Percentiles rank a stretch among this genome's conserved stretches.
Conservation (phyloP, 495 filamentous ascomycete genomes). For the Podospora conica region DNA sequence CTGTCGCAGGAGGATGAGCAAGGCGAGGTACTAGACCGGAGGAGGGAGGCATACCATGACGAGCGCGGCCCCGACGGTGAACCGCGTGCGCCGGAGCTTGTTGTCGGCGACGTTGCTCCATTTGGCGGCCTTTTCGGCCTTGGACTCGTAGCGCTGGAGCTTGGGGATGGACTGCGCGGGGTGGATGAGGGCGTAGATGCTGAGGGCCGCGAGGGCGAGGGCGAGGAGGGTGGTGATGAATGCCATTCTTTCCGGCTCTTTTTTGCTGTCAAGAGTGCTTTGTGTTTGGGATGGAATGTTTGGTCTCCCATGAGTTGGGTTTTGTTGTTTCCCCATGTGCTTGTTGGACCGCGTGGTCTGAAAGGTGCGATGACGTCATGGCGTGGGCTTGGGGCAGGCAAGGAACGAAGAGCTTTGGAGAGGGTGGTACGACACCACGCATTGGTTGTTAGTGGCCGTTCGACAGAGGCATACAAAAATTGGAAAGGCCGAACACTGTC, state of each 20-base stretch:
- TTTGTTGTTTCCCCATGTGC: not conserved
- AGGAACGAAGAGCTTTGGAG: not conserved
- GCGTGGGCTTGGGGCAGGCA: not conserved
- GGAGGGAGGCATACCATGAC: conserved; percentile 2
- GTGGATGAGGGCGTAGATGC: conserved; percentile 16
- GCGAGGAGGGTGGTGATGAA: not conserved
- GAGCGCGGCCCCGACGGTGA: conserved; percentile 19
- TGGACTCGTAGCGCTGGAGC: conserved; percentile 18
- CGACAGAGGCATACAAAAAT: too few species aligned
- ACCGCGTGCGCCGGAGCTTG: conserved; percentile 19
- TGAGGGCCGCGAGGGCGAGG: conserved; percentile 11
- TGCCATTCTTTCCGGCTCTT: not conserved
- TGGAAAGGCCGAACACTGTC: too few species aligned
- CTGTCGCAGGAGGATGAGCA: not conserved
- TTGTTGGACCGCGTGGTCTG: not conserved
- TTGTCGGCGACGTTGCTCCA: conserved; percentile 21
- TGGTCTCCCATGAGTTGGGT: not conserved
- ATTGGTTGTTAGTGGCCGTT: too few species aligned
- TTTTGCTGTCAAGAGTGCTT: not conserved
- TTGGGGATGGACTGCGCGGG: conserved; percentile 20
- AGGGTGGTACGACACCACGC: too few species aligned
- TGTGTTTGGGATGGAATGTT: not conserved
- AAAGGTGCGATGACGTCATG: not conserved
- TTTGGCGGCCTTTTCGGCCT: conserved; percentile 20
- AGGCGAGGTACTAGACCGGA: not conserved